These are phyloP conservation scores for Aspergillus kassunensis DNA, from an alignment of 495 filamentous ascomycete species.

Conservation along the genomic window DNA sequence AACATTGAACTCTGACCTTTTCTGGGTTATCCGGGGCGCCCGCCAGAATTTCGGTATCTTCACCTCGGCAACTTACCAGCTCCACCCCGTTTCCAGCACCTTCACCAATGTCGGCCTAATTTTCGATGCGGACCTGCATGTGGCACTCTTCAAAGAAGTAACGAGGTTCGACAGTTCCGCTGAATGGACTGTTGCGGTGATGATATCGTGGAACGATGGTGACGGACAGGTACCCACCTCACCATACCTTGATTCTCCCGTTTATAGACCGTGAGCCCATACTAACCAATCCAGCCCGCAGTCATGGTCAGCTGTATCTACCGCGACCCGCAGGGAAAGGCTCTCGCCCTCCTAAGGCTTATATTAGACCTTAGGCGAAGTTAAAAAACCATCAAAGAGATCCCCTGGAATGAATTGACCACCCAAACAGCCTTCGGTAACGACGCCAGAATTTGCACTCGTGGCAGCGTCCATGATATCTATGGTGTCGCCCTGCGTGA, in stretches of 20 bases:
- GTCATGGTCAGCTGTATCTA: neutral
- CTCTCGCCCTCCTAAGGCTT: neutral
- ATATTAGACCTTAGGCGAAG: neutral
- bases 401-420: constrained; percentile 2
- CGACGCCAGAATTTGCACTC: neutral
- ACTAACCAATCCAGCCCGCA: neutral
- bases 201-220: neutral
- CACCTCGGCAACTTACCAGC: constrained; percentile 40
- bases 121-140: neutral
- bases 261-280: neutral
- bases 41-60: constrained; percentile 64
- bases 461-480: neutral
- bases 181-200: neutral
- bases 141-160: neutral
- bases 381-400: neutral
- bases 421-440: neutral
- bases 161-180: neutral
- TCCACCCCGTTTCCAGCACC: constrained; percentile 39
- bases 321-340: neutral
- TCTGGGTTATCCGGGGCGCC: constrained; percentile 55
- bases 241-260: too few species aligned
- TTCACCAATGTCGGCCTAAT: constrained; percentile 40
- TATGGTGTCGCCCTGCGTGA: neutral
- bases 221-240: neutral
- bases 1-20: constrained; percentile 40